phyloP scores from a whole-genome alignment of 768 basidiomycete genomes.

The Austroboletus eburneus region DNA sequence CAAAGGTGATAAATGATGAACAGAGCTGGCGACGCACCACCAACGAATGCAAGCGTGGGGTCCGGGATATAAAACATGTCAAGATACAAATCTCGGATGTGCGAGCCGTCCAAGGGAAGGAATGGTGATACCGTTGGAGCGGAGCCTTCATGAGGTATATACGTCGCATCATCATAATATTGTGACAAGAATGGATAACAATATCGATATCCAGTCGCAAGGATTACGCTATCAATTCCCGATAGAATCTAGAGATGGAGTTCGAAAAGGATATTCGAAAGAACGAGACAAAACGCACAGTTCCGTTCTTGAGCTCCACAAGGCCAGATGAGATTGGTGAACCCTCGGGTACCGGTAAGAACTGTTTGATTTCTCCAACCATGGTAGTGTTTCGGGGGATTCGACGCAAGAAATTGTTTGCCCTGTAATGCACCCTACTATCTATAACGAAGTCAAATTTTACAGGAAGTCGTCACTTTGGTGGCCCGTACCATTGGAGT shows the following conservation, averaged over 20 bases:
- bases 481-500: too few relatives aligned
- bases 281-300: background rate
- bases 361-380: conserved; percentile 12
- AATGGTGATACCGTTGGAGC: conserved; percentile 3
- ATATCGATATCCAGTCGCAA: conserved; percentile 10
- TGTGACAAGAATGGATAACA: conserved; percentile 16
- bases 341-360: conserved; percentile 5
- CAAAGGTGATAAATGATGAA: too few relatives aligned
- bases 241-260: conserved; percentile 4
- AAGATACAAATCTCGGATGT: conserved; percentile 14
- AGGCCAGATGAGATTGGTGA: conserved; percentile 11
- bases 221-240: conserved; percentile 10
- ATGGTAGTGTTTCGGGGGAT: conserved; percentile 11
- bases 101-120: conserved; percentile 4
- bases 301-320: conserved; percentile 13
- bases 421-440: too few relatives aligned
- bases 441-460: too few relatives aligned
- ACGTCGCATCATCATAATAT: conserved; percentile 11
- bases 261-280: background rate
- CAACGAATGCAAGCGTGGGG: conserved; percentile 13
- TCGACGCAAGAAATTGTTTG: background rate
- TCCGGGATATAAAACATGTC: conserved; percentile 12
- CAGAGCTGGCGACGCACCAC: background rate
- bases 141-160: background rate
- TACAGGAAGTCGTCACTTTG: too few relatives aligned